Percentiles rank a stretch among this genome's conserved stretches.
Conservation (phyloP, 768 basidiomycete genomes). For the Trametes punicea region DNA sequence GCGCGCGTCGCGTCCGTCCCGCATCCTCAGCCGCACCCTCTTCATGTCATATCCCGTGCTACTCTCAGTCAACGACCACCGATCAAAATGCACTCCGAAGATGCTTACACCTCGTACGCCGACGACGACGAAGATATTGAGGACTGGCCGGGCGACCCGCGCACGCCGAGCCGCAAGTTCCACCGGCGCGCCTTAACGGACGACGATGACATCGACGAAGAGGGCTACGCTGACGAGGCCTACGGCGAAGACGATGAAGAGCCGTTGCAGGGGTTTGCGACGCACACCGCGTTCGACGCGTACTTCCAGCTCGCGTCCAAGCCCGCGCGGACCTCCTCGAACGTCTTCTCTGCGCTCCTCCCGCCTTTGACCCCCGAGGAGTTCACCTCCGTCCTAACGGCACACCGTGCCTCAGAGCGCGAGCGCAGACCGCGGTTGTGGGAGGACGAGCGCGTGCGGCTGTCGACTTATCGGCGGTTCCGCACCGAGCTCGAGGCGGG, state of each 20-base stretch:
- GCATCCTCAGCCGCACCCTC: background rate
- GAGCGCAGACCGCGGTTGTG: slow-evolving; percentile 20
- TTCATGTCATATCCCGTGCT: too few relatives aligned
- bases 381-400: slow-evolving; percentile 38
- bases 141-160: slow-evolving; percentile 14
- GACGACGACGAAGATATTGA: slow-evolving; percentile 19
- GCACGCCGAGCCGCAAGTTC: slow-evolving; percentile 11
- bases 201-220: slow-evolving; percentile 29
- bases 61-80: too few relatives aligned
- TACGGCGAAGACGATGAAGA: slow-evolving; percentile 9
- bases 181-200: slow-evolving; percentile 13
- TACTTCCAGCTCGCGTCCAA: slow-evolving; percentile 71
- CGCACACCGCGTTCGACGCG: slow-evolving; percentile 75
- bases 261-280: slow-evolving; percentile 33
- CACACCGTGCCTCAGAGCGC: slow-evolving; percentile 29
- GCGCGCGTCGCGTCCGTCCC: too few relatives aligned
- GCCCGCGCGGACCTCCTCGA: slow-evolving; percentile 69
- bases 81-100: slow-evolving; percentile 3
- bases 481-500: slow-evolving; percentile 72
- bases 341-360: slow-evolving; percentile 74
- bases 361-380: slow-evolving; percentile 69
- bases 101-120: slow-evolving; percentile 6
- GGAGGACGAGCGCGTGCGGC: slow-evolving; percentile 28
- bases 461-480: slow-evolving; percentile 54
- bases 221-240: slow-evolving; percentile 20